Evolutionary conservation across 106 monocot species (phyloP).

Genomic region (Ottelia alismoides): DNA sequence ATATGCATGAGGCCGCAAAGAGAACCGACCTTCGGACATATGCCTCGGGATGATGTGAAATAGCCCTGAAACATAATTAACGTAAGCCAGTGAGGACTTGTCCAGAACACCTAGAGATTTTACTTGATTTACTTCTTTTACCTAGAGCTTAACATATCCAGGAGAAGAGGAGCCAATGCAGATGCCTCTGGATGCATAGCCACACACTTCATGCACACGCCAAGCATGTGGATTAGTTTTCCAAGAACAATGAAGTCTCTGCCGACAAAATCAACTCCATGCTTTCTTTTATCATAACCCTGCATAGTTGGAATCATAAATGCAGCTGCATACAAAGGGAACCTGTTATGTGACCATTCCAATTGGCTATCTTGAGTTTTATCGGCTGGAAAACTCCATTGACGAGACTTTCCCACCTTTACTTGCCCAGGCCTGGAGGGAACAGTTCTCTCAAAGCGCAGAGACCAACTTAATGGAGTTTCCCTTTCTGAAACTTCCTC

Average conservation of each 20-base stretch:
- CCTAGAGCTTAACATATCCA: constrained; percentile 86
- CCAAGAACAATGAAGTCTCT: constrained; percentile 95
- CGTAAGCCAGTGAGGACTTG: too few species aligned
- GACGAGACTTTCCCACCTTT: constrained; percentile 75
- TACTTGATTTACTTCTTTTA: neutral
- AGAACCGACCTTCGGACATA: constrained; percentile 93
- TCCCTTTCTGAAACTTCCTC: constrained; percentile 55
- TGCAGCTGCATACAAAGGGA: constrained; percentile 96
- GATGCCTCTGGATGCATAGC: constrained; percentile 95
- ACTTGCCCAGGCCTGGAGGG: constrained; percentile 70
- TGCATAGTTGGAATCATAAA: constrained; percentile 96
- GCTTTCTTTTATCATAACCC: constrained; percentile 77
- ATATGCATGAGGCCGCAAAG: constrained; percentile 72
- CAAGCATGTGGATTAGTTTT: constrained; percentile 91
- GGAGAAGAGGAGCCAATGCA: constrained; percentile 52
- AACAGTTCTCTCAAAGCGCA: constrained; percentile 73
- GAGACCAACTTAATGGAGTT: constrained; percentile 52
- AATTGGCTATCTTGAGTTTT: constrained; percentile 14
- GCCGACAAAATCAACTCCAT: constrained; percentile 79
- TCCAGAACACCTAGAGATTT: too few species aligned
- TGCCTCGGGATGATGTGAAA: constrained; percentile 82
- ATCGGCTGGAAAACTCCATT: constrained; percentile 49
- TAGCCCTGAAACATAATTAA: constrained; percentile 34
- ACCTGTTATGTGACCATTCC: constrained; percentile 60
- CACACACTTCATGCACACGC: constrained; percentile 87